Percentiles rank a stretch among this genome's conserved stretches.
Conservation (phyloP, 306 rosid species). For the Inga oerstediana region DNA sequence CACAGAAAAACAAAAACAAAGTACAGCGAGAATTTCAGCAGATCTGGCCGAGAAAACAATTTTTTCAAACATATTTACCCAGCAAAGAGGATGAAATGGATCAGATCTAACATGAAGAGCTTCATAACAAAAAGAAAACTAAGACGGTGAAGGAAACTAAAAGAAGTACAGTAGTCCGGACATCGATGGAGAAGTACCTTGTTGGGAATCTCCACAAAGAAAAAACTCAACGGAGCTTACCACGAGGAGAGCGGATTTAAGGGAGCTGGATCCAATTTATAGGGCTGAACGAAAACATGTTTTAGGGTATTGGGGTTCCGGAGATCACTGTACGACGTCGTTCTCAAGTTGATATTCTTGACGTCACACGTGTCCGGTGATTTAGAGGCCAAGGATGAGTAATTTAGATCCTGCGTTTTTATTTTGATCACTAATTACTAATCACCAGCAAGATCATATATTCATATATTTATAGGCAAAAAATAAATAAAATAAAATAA, state of each 20-base stretch:
- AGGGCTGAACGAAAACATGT: background rate
- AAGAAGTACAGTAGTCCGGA: background rate
- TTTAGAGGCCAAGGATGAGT: background rate
- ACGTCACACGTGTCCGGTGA: background rate
- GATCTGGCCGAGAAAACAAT: constrained; percentile 39
- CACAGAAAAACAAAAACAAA: background rate
- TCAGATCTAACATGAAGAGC: constrained; percentile 32
- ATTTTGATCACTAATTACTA: too few species aligned
- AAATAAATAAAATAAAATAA: too few species aligned
- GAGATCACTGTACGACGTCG: constrained; percentile 10
- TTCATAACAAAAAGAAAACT: background rate
- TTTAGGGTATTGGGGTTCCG: too few species aligned
- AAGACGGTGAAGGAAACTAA: background rate
- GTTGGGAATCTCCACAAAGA: constrained; percentile 12
- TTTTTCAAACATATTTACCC: background rate
- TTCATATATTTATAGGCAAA: too few species aligned
- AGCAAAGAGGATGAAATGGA: background rate
- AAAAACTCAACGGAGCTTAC: constrained; percentile 27
- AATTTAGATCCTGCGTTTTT: background rate
- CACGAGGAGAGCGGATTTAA: background rate
- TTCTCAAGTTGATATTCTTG: background rate
- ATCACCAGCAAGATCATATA: too few species aligned
- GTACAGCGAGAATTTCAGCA: background rate
- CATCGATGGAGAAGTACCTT: constrained; percentile 35
- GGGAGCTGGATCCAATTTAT: constrained; percentile 26